phyloP scores from a whole-genome alignment of 2,329 filamentous ascomycete genomes.

The Aspergillus piperis region DNA sequence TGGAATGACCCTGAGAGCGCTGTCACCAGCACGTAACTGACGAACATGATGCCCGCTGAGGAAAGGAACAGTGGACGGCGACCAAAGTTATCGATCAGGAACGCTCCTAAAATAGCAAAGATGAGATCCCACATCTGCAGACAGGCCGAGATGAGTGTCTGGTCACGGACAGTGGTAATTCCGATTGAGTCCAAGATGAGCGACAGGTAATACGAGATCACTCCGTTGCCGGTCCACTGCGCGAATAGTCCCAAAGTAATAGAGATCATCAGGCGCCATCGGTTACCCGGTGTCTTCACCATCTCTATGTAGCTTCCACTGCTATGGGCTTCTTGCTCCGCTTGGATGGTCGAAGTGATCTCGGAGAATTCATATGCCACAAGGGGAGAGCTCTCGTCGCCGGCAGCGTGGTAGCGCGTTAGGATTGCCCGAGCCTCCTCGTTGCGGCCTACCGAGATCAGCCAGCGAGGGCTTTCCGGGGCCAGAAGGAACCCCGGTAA shows the following conservation, averaged over 20 bases:
- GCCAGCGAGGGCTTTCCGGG: slow-evolving; percentile 27
- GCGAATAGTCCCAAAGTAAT: slow-evolving; percentile 16
- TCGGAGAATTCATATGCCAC: slow-evolving; percentile 23
- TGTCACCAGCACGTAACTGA: slow-evolving; percentile 23
- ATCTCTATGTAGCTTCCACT: slow-evolving; percentile 22
- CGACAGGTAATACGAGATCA: slow-evolving; percentile 23
- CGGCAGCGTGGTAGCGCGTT: slow-evolving; percentile 22
- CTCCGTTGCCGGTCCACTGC: slow-evolving; percentile 32
- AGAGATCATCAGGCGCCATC: slow-evolving; percentile 17
- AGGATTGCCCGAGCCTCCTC: slow-evolving; percentile 21
- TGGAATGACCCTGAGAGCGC: slow-evolving; percentile 28
- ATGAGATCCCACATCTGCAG: slow-evolving; percentile 29
- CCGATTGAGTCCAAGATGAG: slow-evolving; percentile 23
- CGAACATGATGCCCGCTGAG: slow-evolving; percentile 23
- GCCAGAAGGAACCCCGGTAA: slow-evolving; percentile 21
- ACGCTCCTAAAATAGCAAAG: slow-evolving; percentile 21
- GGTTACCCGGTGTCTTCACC: slow-evolving; percentile 17
- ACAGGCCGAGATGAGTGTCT: slow-evolving; percentile 19
- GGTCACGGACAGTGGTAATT: slow-evolving; percentile 19
- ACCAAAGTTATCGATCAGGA: slow-evolving; percentile 22
- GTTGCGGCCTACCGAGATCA: slow-evolving; percentile 19
- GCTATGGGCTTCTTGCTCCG: slow-evolving; percentile 17
- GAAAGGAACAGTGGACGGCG: slow-evolving; percentile 24
- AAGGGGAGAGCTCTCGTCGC: slow-evolving; percentile 21
- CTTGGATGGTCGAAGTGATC: slow-evolving; percentile 19